These are phyloP conservation scores for Leucocoprinus birnbaumii DNA, from an alignment of 768 basidiomycete species.

Conservation along the genomic window DNA sequence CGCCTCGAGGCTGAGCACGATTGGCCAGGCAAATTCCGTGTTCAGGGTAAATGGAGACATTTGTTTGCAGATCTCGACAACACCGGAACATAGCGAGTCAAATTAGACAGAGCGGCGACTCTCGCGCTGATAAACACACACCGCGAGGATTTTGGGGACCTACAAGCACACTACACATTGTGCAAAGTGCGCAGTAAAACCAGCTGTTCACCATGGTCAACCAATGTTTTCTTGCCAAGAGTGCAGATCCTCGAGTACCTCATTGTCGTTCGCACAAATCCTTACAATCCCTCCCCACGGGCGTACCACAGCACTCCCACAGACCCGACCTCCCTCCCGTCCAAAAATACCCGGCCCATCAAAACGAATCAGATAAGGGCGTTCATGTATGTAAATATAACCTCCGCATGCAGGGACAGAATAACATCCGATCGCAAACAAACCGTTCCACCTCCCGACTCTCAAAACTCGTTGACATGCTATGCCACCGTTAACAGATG, in stretches of 20 bases:
- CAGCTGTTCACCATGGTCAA: background rate
- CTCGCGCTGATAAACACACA: too few species aligned
- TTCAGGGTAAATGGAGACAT: too few species aligned
- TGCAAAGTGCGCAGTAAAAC: too few species aligned
- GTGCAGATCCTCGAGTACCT: background rate
- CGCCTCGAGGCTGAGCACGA: background rate
- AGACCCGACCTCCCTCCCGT: background rate
- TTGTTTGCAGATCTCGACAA: slow-evolving; percentile 2
- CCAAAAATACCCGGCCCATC: background rate
- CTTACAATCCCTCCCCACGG: background rate
- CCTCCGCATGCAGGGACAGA: background rate
- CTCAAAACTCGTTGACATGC: too few species aligned
- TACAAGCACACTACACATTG: too few species aligned
- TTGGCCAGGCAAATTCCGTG: background rate
- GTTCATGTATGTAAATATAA: background rate
- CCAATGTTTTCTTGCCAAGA: too few species aligned
- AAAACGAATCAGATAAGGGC: slow-evolving; percentile 2
- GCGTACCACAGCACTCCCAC: background rate
- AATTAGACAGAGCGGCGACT: too few species aligned
- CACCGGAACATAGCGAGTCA: background rate
- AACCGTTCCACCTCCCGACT: too few species aligned
- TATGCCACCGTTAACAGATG: background rate
- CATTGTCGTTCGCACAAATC: background rate
- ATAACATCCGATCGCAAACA: background rate
- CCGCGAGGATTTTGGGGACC: too few species aligned